phyloP scores from a whole-genome alignment of 345 rosid genomes.

The Populus deltoides region DNA sequence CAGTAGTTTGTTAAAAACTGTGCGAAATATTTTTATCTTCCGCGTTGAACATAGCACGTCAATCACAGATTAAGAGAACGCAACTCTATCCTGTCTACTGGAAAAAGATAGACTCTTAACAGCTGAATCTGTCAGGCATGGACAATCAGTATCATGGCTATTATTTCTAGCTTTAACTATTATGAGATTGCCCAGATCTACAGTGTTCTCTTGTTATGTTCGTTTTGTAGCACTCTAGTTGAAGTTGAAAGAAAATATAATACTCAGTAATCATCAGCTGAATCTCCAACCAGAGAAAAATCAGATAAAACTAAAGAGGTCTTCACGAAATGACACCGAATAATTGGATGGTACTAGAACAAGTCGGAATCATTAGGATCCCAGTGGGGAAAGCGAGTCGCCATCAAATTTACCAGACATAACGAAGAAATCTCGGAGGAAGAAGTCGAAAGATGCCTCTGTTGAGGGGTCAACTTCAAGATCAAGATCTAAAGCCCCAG shows the following conservation, averaged over 20 bases:
- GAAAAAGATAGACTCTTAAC: too few relatives aligned
- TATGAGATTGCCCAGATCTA: neutral
- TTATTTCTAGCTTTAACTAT: neutral
- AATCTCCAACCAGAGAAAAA: constrained; percentile 41
- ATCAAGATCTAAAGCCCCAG: constrained; percentile 32
- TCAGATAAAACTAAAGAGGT: constrained; percentile 46
- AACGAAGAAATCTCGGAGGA: constrained; percentile 36
- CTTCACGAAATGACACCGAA: constrained; percentile 27
- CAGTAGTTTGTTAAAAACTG: neutral
- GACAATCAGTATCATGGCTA: neutral
- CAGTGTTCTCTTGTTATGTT: neutral
- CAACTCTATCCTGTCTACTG: neutral
- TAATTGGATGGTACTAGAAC: constrained; percentile 5
- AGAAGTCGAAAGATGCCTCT: constrained; percentile 39
- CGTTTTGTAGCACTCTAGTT: neutral
- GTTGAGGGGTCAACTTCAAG: constrained; percentile 5
- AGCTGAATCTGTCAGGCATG: neutral
- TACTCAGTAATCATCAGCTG: neutral
- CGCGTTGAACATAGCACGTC: neutral
- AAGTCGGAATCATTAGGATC: constrained; percentile 5
- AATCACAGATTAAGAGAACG: neutral
- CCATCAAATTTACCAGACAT: constrained; percentile 25
- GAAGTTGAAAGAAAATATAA: neutral
- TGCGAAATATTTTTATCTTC: neutral
- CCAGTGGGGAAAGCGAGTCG: constrained; percentile 22